These are phyloP conservation scores for Evernia prunastri DNA, from an alignment of 495 filamentous ascomycete genomes.

Conservation along the genomic window DNA sequence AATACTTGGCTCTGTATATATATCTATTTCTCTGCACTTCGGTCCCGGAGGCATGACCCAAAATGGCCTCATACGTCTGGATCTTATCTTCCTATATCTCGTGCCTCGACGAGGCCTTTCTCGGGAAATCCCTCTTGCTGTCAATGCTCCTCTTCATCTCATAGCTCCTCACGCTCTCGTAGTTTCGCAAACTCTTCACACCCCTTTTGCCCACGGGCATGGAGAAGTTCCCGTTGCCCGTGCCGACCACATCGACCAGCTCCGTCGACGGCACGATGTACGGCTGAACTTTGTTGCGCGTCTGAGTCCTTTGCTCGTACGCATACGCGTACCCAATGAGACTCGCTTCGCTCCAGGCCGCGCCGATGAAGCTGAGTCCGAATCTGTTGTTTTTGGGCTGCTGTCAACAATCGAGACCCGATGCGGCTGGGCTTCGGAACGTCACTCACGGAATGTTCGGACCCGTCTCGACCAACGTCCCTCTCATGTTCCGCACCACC, in stretches of 20 bases:
- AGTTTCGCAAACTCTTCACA: background rate
- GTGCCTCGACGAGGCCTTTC: background rate
- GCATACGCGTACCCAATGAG: conserved; percentile 62
- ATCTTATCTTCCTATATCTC: background rate
- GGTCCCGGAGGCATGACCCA: background rate
- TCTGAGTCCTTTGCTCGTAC: conserved; percentile 58
- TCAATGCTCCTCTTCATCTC: background rate
- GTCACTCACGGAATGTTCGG: conserved; percentile 41
- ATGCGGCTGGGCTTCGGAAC: background rate
- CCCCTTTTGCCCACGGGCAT: conserved; percentile 2
- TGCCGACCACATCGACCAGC: conserved; percentile 37
- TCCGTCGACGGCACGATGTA: conserved; percentile 44
- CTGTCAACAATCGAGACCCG: background rate
- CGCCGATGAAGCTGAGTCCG: conserved; percentile 53
- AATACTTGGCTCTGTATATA: background rate
- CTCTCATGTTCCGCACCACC: conserved; percentile 34
- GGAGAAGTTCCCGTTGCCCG: background rate
- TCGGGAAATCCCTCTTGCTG: background rate
- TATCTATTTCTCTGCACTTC: background rate
- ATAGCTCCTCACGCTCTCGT: conserved; percentile 4
- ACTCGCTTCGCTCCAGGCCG: conserved; percentile 46
- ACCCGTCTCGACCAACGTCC: conserved; percentile 37
- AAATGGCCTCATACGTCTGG: background rate
- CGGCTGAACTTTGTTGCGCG: conserved; percentile 41
- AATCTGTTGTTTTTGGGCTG: conserved; percentile 34